Conservation (phyloP, 306 rosid species). For the Fragaria vesca region DNA sequence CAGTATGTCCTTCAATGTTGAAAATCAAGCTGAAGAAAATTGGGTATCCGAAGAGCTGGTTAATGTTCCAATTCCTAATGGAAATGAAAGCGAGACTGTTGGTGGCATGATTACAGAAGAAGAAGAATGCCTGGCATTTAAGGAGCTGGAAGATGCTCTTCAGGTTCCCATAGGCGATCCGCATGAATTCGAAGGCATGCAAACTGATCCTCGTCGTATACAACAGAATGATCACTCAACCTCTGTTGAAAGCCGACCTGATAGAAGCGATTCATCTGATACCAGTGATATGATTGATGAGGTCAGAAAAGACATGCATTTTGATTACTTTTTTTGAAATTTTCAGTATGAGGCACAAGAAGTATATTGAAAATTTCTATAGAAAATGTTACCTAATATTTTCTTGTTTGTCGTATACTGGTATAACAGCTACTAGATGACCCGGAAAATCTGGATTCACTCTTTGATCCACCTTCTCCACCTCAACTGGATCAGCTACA, state of each 20-base stretch:
- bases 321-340: neutral
- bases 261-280: too few species aligned
- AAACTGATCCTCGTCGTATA: neutral
- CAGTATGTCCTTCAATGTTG: neutral
- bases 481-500: neutral
- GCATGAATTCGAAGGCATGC: neutral
- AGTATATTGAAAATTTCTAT: neutral
- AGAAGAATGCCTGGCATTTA: neutral
- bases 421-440: slow-evolving; percentile 14
- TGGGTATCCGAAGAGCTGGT: neutral
- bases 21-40: neutral
- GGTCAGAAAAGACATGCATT: slow-evolving; percentile 1
- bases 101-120: neutral
- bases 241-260: neutral
- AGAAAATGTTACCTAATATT: slow-evolving; percentile 4
- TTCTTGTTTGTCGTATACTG: slow-evolving; percentile 17
- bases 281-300: neutral
- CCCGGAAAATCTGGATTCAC: neutral
- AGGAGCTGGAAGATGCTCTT: neutral
- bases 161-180: neutral
- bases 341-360: neutral
- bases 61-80: neutral
- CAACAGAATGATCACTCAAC: neutral
- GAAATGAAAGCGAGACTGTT: neutral
- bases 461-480: neutral